Percentiles rank a stretch among this genome's conserved stretches.
Conservation (phyloP, 2,329 filamentous ascomycete genomes). For the Sclerotinia sclerotiorum region DNA sequence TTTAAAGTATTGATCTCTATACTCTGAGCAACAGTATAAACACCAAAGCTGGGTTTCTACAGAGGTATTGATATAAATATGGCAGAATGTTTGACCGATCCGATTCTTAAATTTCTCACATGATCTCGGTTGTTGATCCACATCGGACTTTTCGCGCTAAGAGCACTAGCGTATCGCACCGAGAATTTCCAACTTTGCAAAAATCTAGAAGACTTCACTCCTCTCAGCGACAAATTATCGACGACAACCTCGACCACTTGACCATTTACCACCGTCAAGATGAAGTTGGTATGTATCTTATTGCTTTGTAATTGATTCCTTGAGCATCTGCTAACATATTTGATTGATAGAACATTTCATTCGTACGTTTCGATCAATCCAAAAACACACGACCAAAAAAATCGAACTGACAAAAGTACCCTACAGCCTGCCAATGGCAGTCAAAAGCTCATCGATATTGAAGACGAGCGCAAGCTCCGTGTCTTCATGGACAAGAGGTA, state of each 20-base stretch:
- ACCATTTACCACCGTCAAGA: constrained; percentile 31
- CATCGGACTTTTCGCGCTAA: constrained; percentile 11
- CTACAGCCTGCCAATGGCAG: constrained; percentile 87
- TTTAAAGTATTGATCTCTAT: neutral
- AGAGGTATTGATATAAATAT: neutral
- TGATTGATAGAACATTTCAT: constrained; percentile 39
- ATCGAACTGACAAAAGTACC: constrained; percentile 30
- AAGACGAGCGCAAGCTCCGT: constrained; percentile 99
- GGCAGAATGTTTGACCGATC: constrained; percentile 14
- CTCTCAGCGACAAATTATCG: constrained; percentile 24
- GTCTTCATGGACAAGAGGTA: constrained; percentile 97
- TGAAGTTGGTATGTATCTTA: constrained; percentile 40
- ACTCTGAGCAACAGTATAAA: neutral
- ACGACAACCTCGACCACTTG: constrained; percentile 26
- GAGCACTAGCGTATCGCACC: constrained; percentile 17
- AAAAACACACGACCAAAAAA: constrained; percentile 19
- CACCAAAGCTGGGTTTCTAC: neutral
- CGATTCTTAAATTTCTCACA: neutral
- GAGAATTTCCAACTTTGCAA: constrained; percentile 20
- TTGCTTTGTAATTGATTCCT: neutral
- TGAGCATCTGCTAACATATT: constrained; percentile 32
- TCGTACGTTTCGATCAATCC: constrained; percentile 34
- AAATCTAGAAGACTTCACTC: constrained; percentile 14
- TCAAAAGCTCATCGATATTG: constrained; percentile 98
- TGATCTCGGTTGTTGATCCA: constrained; percentile 20